These are phyloP conservation scores for Poa pratensis DNA, from an alignment of 176 grass and related monocot genomes.

Conservation along the genomic window DNA sequence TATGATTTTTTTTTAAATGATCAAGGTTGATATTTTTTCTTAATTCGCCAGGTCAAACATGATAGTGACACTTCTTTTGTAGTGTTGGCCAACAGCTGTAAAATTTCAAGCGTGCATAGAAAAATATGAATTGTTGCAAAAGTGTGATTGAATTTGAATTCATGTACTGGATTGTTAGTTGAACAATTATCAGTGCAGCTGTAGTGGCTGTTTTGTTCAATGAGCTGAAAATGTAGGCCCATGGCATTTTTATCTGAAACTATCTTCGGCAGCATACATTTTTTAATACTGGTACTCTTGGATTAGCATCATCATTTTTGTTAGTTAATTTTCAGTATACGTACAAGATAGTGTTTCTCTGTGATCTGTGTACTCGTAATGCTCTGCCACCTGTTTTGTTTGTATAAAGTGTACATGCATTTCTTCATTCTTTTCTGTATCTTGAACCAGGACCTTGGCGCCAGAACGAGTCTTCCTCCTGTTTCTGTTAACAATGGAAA, in stretches of 20 bases:
- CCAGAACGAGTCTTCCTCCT: slow-evolving; percentile 39
- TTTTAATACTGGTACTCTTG: neutral
- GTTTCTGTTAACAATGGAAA: slow-evolving; percentile 51
- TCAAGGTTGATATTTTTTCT: neutral
- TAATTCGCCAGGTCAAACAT: slow-evolving; percentile 2
- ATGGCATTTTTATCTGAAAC: slow-evolving; percentile 18
- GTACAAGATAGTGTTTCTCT: neutral
- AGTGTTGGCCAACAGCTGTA: neutral
- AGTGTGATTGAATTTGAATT: slow-evolving; percentile 23
- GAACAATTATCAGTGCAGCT: neutral
- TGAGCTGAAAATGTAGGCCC: slow-evolving; percentile 19
- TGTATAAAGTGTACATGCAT: slow-evolving; percentile 27
- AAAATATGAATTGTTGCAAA: neutral
- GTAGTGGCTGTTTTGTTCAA: slow-evolving; percentile 19
- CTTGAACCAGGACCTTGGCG: slow-evolving; percentile 48
- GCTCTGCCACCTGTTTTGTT: slow-evolving; percentile 4
- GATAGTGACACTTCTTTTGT: slow-evolving; percentile 7
- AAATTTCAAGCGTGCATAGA: neutral
- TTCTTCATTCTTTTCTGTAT: slow-evolving; percentile 43
- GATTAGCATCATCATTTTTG: slow-evolving; percentile 3
- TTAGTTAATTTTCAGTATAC: slow-evolving; percentile 18
- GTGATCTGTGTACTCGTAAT: slow-evolving; percentile 1
- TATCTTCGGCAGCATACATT: slow-evolving; percentile 26
- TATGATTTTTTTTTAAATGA: neutral
- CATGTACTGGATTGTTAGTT: slow-evolving; percentile 18